Percentiles rank a stretch among this genome's conserved stretches.
These are phyloP conservation scores for Ophiostoma novo-ulmi DNA, from an alignment of 2,329 filamentous ascomycete species.

Conservation along the genomic window DNA sequence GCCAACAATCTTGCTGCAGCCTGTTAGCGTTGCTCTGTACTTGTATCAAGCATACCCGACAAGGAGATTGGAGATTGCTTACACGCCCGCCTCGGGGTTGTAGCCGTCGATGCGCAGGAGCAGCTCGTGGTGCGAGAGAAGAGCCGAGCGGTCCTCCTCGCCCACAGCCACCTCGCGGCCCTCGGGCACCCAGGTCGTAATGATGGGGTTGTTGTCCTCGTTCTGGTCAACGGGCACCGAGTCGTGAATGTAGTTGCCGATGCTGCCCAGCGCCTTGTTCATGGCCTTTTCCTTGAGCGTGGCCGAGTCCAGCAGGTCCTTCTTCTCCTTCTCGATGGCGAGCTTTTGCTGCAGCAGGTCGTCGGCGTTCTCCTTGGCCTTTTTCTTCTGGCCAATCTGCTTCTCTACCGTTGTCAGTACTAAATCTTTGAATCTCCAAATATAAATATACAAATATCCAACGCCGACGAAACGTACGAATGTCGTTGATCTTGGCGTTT, in stretches of 20 bases:
- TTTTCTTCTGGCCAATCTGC: conserved; percentile 61
- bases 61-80: background rate
- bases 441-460: no score
- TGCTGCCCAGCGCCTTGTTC: conserved; percentile 71
- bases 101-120: conserved; percentile 83
- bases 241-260: conserved; percentile 89
- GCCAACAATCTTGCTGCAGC: conserved; percentile 69
- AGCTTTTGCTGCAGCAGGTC: conserved; percentile 73
- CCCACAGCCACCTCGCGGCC: conserved; percentile 52
- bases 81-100: conserved; percentile 80
- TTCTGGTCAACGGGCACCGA: conserved; percentile 78
- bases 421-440: no score
- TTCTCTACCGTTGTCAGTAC: conserved; percentile 23
- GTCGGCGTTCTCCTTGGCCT: conserved; percentile 84
- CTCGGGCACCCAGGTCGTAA: conserved; percentile 76
- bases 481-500: conserved; percentile 75
- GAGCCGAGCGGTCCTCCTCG: conserved; percentile 59
- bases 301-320: conserved; percentile 65
- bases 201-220: conserved; percentile 79
- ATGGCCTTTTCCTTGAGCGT: conserved; percentile 68
- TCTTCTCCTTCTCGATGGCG: conserved; percentile 66
- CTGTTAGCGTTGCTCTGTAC: background rate
- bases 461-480: conserved; percentile 22
- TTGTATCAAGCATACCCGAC: no score
- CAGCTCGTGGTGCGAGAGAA: conserved; percentile 92